Evolutionary conservation across 2,329 filamentous ascomycete species (phyloP), one percentile per base, ranked within the genome.

Genomic region (Penicillium sp.): DNA sequence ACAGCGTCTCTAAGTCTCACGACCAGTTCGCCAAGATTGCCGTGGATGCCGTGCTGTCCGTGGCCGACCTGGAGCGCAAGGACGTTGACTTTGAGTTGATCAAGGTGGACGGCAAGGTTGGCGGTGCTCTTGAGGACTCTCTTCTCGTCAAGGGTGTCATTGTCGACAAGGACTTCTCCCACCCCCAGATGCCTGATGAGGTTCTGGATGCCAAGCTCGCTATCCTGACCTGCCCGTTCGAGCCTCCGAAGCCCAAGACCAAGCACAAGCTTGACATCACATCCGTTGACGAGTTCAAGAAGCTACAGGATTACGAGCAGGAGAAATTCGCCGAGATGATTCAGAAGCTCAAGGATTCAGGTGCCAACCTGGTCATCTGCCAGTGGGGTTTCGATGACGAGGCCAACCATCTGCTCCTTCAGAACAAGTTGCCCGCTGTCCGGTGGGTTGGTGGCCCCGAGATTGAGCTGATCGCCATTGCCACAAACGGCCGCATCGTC

Each of bases 371-470:
- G 63, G 95, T 93, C 66, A 97, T 99, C 74, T 99, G 95, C 81
- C 96, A 99, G 78, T 99, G 96, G 95, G 95, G 95, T 68, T 99
- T 99, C 75, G 95, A 99, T 76, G 95, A 99, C 74, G 95, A 99
- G 82, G 95, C 95, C 65, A 99, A 99, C 82, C 95, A 99, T 79
- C 82, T 99, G 62, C 86, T 99, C 38, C 88, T 99, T 63, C 96
- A 97, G 81, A 98, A 98, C 84, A 85, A 95, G 73, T 87, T 99
- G 8, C 96, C 95, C 10, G 96, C 95, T 40, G 95, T 99, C 61
- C 86, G 95, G 79, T 99, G 95, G 95, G 95, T 99, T 45, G 95
- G 95, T 69, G 95, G 95, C 10, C 95, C 95, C 2, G 96, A 99
- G 80, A 98, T 99, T 70, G 95, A 99, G 80, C 83, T 99, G 68